Percentiles rank a stretch among this genome's conserved stretches.
Evolutionary conservation across 192 early-diverging fungal genomes (phyloP).

Genomic region (Geranomyces variabilis): DNA sequence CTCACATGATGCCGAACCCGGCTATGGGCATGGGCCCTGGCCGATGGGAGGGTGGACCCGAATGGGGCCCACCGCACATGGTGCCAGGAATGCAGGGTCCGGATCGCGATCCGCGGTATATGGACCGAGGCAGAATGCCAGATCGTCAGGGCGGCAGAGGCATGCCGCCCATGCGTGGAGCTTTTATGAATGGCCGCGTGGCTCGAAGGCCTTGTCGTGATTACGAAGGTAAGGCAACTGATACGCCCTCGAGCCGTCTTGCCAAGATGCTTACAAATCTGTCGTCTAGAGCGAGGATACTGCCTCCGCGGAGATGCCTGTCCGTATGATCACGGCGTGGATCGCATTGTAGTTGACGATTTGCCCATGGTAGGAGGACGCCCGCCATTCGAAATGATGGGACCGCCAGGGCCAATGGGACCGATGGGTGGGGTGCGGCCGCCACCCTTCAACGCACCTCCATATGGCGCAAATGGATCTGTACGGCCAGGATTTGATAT

Average conservation of each 20-base stretch:
- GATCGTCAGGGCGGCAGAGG: neutral
- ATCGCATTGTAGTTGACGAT: conserved; percentile 70
- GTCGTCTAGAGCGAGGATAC: conserved; percentile 71
- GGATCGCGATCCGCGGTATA: neutral
- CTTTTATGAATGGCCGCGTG: conserved; percentile 43
- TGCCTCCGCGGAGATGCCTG: conserved; percentile 83
- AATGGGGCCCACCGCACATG: conserved; percentile 22
- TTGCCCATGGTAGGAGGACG: conserved; percentile 37
- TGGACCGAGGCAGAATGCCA: conserved; percentile 3
- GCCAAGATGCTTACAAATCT: neutral
- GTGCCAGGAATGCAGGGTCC: neutral
- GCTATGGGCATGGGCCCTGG: conserved; percentile 17
- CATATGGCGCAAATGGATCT: neutral
- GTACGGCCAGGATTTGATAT: neutral
- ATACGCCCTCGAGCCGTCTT: neutral
- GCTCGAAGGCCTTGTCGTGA: conserved; percentile 65
- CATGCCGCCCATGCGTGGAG: conserved; percentile 30
- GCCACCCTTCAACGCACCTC: conserved; percentile 13
- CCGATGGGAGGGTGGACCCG: conserved; percentile 14
- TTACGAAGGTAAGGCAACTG: conserved; percentile 65
- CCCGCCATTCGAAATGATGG: conserved; percentile 33
- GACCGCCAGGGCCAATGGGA: conserved; percentile 29
- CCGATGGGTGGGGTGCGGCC: conserved; percentile 17
- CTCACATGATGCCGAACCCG: conserved; percentile 1
- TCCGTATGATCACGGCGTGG: conserved; percentile 74